Conservation (phyloP, 306 rosid genomes). For the Corylus heterophylla region DNA sequence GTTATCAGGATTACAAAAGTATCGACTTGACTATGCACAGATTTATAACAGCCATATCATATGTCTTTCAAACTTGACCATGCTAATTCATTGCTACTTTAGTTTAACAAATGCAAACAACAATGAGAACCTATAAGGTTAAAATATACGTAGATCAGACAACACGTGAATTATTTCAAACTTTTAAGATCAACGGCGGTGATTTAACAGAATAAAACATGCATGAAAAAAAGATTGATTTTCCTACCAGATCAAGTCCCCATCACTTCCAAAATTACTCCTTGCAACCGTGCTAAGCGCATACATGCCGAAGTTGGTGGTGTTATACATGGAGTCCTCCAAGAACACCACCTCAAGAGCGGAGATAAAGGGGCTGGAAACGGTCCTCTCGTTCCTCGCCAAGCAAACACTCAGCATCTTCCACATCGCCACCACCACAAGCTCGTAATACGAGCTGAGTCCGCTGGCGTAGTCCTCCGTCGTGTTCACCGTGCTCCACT, state of each 20-base stretch:
- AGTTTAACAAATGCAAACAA: not conserved
- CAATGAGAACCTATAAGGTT: no score
- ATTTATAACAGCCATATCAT: not conserved
- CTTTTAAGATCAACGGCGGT: no score
- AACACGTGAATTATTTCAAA: no score
- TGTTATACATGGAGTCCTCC: constrained; percentile 62
- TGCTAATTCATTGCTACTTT: not conserved
- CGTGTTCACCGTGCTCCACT: constrained; percentile 70
- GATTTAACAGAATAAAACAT: no score
- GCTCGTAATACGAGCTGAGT: constrained; percentile 73
- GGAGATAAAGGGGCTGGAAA: constrained; percentile 74
- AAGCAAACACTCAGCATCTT: constrained; percentile 69
- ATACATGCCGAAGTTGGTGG: constrained; percentile 63
- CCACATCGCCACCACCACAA: constrained; percentile 45
- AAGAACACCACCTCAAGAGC: constrained; percentile 70
- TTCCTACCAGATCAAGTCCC: constrained; percentile 55
- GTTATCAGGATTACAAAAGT: no score
- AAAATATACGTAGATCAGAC: no score
- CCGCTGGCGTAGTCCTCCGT: constrained; percentile 67
- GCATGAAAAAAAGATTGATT: not conserved
- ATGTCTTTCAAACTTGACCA: not conserved
- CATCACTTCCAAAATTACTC: constrained; percentile 47
- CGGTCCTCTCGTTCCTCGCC: constrained; percentile 62
- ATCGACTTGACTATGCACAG: not conserved
- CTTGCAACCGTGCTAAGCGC: constrained; percentile 72